Conservation (phyloP, 2,329 filamentous ascomycete species). For the Colletotrichum destructivum region DNA sequence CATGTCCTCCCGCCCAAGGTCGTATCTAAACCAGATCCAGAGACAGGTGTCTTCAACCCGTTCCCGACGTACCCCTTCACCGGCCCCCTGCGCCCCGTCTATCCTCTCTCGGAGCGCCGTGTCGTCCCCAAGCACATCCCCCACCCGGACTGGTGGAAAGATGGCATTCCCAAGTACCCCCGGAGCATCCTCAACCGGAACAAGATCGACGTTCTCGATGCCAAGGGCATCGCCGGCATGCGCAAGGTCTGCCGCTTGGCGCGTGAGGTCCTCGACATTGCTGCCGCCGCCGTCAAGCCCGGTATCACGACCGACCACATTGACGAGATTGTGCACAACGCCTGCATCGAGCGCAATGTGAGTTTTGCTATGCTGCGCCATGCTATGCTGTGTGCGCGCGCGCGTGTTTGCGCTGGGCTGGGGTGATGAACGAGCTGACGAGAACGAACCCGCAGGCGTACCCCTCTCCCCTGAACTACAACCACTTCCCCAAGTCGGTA, state of each 20-base stretch:
- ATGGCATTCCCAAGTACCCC: slow-evolving; percentile 80
- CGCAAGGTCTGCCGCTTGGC: slow-evolving; percentile 90
- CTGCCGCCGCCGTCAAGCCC: slow-evolving; percentile 86
- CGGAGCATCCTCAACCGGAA: slow-evolving; percentile 77
- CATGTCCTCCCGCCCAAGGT: slow-evolving; percentile 83
- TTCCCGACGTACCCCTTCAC: slow-evolving; percentile 91
- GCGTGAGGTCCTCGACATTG: slow-evolving; percentile 93
- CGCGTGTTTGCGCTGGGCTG: neutral
- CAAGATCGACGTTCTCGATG: slow-evolving; percentile 87
- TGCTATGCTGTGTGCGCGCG: too few relatives aligned
- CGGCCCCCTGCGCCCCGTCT: slow-evolving; percentile 87
- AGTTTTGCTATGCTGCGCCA: slow-evolving; percentile 51
- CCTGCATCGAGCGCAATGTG: slow-evolving; percentile 92
- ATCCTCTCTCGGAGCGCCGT: slow-evolving; percentile 82
- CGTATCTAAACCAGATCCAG: slow-evolving; percentile 93
- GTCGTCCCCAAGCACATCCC: slow-evolving; percentile 84
- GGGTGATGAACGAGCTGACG: neutral
- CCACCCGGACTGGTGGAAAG: slow-evolving; percentile 88
- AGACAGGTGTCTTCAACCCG: slow-evolving; percentile 90
- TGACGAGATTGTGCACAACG: slow-evolving; percentile 94
- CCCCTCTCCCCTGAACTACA: slow-evolving; percentile 95
- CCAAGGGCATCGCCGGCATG: slow-evolving; percentile 89
- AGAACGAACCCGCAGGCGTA: slow-evolving; percentile 76
- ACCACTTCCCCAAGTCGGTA: slow-evolving; percentile 96
- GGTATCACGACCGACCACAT: slow-evolving; percentile 97